Percentiles rank a stretch among this genome's conserved stretches.
These are phyloP conservation scores for Solanum ossicruentum DNA, from an alignment of 257 asterid genomes.

Conservation along the genomic window DNA sequence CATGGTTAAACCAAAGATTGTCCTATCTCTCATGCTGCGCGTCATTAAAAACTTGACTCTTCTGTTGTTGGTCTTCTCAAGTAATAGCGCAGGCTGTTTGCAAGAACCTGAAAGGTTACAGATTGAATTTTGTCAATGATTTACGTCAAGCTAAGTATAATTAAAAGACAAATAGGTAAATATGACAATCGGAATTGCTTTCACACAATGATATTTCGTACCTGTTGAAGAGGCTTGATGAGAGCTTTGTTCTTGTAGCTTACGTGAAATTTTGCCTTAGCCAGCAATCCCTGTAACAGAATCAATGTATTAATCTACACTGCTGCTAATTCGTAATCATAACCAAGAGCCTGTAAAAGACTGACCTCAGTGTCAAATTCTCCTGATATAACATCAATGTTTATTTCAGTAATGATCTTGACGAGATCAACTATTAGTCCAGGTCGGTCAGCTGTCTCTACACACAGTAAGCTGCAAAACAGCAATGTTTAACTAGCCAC, in stretches of 20 bases:
- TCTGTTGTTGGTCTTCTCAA: conserved; percentile 81
- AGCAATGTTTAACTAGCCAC: background rate
- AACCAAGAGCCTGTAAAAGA: background rate
- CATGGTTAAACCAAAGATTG: background rate
- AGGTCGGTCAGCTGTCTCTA: conserved; percentile 89
- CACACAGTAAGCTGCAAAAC: conserved; percentile 61
- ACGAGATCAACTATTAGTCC: conserved; percentile 95
- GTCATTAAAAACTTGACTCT: conserved; percentile 65
- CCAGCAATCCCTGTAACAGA: conserved; percentile 64
- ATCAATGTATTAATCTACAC: background rate
- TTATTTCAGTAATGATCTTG: conserved; percentile 70
- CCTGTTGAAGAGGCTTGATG: conserved; percentile 93
- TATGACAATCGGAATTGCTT: background rate
- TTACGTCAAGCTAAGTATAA: background rate
- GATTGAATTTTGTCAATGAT: background rate
- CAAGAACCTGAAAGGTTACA: conserved; percentile 58
- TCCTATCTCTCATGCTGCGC: background rate
- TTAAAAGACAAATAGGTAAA: background rate
- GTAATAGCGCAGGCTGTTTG: conserved; percentile 68
- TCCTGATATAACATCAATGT: conserved; percentile 71
- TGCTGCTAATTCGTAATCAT: background rate
- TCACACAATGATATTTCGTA: conserved; percentile 1
- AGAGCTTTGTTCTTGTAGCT: conserved; percentile 78
- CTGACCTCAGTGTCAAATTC: conserved; percentile 92
- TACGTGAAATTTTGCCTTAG: conserved; percentile 92